Conservation (phyloP, 257 asterid species). For the Galeopsis tetrahit region DNA sequence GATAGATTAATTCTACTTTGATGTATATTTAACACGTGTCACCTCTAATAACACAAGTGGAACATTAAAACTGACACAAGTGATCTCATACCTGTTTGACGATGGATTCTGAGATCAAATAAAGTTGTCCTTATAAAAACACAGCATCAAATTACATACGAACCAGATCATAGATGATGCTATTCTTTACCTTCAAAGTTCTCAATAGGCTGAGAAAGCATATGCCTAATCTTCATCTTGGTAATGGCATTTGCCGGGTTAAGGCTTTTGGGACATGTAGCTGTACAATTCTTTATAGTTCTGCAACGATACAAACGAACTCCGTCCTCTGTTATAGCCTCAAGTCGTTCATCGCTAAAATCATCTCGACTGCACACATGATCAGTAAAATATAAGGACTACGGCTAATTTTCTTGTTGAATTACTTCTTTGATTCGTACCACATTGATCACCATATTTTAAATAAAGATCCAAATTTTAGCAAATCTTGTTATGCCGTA, state of each 20-base stretch:
- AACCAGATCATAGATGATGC: not conserved
- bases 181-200: constrained; percentile 39
- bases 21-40: too few species aligned
- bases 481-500: too few species aligned
- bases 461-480: too few species aligned
- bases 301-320: constrained; percentile 62
- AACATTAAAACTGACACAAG: too few species aligned
- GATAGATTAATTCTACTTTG: too few species aligned
- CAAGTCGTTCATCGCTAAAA: constrained; percentile 60
- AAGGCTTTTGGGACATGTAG: constrained; percentile 69
- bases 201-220: constrained; percentile 43
- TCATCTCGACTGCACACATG: constrained; percentile 64
- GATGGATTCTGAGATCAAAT: too few species aligned
- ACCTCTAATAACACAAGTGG: too few species aligned
- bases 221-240: constrained; percentile 65
- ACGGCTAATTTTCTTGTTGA: too few species aligned
- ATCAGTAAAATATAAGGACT: not conserved
- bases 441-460: too few species aligned
- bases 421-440: too few species aligned
- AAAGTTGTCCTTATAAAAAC: not conserved
- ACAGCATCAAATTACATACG: not conserved
- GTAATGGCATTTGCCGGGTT: constrained; percentile 72
- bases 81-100: too few species aligned
- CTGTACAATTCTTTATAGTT: constrained; percentile 70
- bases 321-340: constrained; percentile 57